Percentiles rank a stretch among this genome's conserved stretches.
Conservation (phyloP, 208 protist species). For the Leishmania braziliensis region DNA sequence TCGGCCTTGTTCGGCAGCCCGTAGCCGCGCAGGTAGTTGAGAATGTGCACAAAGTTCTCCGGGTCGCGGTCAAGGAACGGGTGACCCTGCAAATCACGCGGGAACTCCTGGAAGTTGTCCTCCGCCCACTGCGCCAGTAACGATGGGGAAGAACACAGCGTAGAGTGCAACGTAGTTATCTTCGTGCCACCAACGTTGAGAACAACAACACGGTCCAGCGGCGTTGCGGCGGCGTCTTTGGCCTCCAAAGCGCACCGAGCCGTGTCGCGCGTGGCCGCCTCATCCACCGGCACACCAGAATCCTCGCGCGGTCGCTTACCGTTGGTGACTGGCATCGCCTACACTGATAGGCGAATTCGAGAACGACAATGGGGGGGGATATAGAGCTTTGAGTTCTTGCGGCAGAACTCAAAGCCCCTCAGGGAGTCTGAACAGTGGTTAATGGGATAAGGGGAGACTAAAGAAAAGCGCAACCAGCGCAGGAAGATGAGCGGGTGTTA, state of each 20-base stretch:
- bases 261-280: conserved; percentile 12
- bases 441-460: not conserved
- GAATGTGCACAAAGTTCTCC: conserved; percentile 69
- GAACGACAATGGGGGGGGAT: not conserved
- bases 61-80: conserved; percentile 89
- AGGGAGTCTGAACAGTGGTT: not conserved
- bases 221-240: conserved; percentile 10
- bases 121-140: conserved; percentile 61
- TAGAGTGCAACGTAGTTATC: conserved; percentile 74
- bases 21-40: conserved; percentile 90
- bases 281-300: conserved; percentile 5
- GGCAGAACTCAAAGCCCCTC: conserved; percentile 15
- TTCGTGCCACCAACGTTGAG: conserved; percentile 80
- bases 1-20: conserved; percentile 61
- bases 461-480: not conserved
- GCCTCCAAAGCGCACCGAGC: conserved; percentile 10
- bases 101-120: conserved; percentile 65
- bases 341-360: not conserved
- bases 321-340: conserved; percentile 4
- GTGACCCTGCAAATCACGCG: conserved; percentile 70
- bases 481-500: not conserved
- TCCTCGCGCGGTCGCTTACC: conserved; percentile 20
- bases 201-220: conserved; percentile 37
- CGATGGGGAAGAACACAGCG: conserved; percentile 67
- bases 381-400: not conserved